Base-by-base conservation (phyloP, 2,329 filamentous ascomycete genomes). In the Diaporthe vaccinii region DNA sequence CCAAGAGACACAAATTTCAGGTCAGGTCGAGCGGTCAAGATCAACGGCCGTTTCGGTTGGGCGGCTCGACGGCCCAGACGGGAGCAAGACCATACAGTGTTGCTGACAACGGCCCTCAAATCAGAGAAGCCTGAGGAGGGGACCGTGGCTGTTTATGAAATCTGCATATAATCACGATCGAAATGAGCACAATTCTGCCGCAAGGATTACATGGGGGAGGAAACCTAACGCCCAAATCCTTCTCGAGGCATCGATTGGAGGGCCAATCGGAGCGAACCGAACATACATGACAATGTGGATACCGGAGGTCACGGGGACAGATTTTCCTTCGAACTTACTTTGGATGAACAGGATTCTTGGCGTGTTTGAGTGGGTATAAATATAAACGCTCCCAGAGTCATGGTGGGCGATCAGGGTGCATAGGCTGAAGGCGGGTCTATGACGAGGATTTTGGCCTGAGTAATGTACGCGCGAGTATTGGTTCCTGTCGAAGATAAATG, bases 401-500 rank as follows among this genome's bases (percentile, higher is more conserved):
- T 39, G 31, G 7, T 53, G 22, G 31, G 46, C 62, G 46, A 39
- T 39, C 31, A 68, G 22, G 46, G 34, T 39, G 46, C 65, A 69
- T 69, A 69, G 65, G 65, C 65, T 55, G 46, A 69, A 69, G 34
- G 44, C 22, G 44, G 46, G 31, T 53, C 46, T 51, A 69, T 69
- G 65, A 69, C 65, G n/a, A 55, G 46, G 14, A 17, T 22, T 22
- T 5, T 25, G 31, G 49, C 49, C 34, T 69, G 46, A 69, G 46
- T 69, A 69, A 41, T 53, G 34, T 12, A 14, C n/a, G 65, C 31
- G 65, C n/a, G n/a, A 28, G 65, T 51, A 41, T 55, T 53, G 65
- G 34, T 69, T 17, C 51, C 61, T 74, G 72, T 74, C 34, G 31
- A 28, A 57, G 55, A 53, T 72, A 72, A 49, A 72, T 72, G 70